Conservation (phyloP, 2,329 filamentous ascomycete genomes). For the Monilinia laxa region DNA sequence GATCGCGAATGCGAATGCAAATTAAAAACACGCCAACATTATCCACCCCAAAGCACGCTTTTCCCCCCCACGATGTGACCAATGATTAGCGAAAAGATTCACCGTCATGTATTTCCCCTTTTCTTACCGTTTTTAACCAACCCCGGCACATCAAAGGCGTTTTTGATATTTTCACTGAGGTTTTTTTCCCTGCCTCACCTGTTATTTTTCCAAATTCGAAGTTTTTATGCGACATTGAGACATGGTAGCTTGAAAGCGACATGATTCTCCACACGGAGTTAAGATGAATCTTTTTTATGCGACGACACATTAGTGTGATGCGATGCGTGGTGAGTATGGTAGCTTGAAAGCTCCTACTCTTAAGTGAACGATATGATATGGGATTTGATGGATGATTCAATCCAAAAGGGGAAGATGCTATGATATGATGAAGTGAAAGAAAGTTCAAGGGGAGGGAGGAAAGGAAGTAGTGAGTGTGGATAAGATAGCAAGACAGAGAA, state of each 20-base stretch:
- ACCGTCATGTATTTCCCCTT: conserved; percentile 42
- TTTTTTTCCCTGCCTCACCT: neutral
- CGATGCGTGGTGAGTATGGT: conserved; percentile 34
- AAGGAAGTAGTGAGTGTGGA: neutral
- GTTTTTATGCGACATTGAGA: conserved; percentile 32
- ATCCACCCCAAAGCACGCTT: conserved; percentile 25
- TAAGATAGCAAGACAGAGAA: conserved; percentile 10
- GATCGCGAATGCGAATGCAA: conserved; percentile 22
- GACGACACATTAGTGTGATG: conserved; percentile 18
- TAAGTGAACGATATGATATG: conserved; percentile 7
- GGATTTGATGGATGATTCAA: conserved; percentile 12
- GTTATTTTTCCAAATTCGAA: conserved; percentile 12
- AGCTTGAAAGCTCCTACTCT: conserved; percentile 41
- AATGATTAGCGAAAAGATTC: conserved; percentile 43
- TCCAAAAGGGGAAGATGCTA: neutral
- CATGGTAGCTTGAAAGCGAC: conserved; percentile 43
- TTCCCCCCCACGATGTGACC: conserved; percentile 36
- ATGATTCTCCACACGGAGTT: conserved; percentile 27
- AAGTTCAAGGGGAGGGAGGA: neutral
- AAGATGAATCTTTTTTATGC: conserved; percentile 9
- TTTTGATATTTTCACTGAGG: conserved; percentile 26
- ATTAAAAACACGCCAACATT: conserved; percentile 19
- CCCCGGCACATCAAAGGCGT: conserved; percentile 40
- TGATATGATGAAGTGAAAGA: neutral
- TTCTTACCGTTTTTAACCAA: conserved; percentile 30